phyloP scores from a whole-genome alignment of 768 basidiomycete species.

The Trametes maxima region DNA sequence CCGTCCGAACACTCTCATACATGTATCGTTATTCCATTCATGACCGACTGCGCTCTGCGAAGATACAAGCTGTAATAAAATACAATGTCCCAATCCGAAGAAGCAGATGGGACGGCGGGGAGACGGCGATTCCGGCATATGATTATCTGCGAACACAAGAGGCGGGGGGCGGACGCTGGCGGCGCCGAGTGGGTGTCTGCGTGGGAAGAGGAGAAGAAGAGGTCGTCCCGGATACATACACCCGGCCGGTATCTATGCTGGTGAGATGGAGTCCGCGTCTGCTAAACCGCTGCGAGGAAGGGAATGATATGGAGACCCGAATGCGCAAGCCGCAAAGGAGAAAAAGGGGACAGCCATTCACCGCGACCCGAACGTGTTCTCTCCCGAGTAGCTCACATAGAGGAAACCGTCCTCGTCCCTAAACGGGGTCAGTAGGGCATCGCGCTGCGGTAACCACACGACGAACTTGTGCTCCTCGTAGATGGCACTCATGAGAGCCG shows the following conservation, averaged over 20 bases:
- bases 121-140: slow-evolving; percentile 15
- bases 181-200: slow-evolving; percentile 13
- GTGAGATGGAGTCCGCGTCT: slow-evolving; percentile 18
- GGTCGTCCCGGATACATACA: slow-evolving; percentile 9
- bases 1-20: background rate
- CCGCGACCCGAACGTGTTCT: slow-evolving; percentile 85
- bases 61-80: slow-evolving; percentile 25
- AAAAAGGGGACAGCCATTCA: slow-evolving; percentile 12
- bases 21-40: slow-evolving; percentile 25
- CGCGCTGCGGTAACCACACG: background rate
- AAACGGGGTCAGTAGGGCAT: background rate
- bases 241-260: slow-evolving; percentile 23
- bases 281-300: slow-evolving; percentile 3
- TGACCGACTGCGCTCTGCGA: slow-evolving; percentile 9
- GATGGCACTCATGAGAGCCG: slow-evolving; percentile 97
- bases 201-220: background rate
- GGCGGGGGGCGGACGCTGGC: slow-evolving; percentile 5
- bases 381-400: slow-evolving; percentile 97
- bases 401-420: slow-evolving; percentile 99
- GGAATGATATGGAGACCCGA: slow-evolving; percentile 1
- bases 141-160: slow-evolving; percentile 9
- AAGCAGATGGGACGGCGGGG: slow-evolving; percentile 22
- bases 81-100: slow-evolving; percentile 21
- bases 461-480: slow-evolving; percentile 99
- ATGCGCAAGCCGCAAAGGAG: slow-evolving; percentile 1